Evolutionary conservation across 768 basidiomycete species (phyloP).

Genomic region (Pleurotus eryngii): DNA sequence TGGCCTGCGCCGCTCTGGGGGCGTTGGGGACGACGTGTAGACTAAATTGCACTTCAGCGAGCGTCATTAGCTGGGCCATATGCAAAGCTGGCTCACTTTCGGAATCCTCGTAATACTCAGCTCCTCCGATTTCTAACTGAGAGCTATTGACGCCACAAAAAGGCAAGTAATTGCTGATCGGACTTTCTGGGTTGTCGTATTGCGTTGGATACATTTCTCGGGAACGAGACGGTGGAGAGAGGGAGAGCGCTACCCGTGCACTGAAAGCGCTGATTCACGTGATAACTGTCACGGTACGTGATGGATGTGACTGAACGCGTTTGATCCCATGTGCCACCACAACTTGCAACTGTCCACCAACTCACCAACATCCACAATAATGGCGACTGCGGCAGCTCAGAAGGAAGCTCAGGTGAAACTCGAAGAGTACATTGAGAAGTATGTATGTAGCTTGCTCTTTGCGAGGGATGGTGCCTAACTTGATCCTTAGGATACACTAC

Average conservation of each 20-base stretch:
- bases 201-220: neutral
- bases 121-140: neutral
- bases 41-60: neutral
- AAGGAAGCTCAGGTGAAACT: slow-evolving; percentile 50
- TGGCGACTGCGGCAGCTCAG: slow-evolving; percentile 21
- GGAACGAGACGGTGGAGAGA: neutral
- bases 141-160: neutral
- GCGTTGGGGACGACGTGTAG: neutral
- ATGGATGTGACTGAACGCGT: neutral
- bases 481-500: slow-evolving; percentile 69
- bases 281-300: neutral
- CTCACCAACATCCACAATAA: neutral
- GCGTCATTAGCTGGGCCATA: neutral
- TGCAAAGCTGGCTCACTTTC: neutral
- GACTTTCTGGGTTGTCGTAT: neutral
- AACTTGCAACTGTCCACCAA: neutral
- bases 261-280: neutral
- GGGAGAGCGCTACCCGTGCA: neutral
- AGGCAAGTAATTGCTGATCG: slow-evolving; percentile 1
- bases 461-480: slow-evolving; percentile 11
- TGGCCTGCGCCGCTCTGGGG: neutral
- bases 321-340: neutral
- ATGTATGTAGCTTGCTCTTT: slow-evolving; percentile 15
- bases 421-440: slow-evolving; percentile 82
- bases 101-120: neutral